Evolutionary conservation across 345 rosid species (phyloP).

Genomic region (Melastoma malabathricum): DNA sequence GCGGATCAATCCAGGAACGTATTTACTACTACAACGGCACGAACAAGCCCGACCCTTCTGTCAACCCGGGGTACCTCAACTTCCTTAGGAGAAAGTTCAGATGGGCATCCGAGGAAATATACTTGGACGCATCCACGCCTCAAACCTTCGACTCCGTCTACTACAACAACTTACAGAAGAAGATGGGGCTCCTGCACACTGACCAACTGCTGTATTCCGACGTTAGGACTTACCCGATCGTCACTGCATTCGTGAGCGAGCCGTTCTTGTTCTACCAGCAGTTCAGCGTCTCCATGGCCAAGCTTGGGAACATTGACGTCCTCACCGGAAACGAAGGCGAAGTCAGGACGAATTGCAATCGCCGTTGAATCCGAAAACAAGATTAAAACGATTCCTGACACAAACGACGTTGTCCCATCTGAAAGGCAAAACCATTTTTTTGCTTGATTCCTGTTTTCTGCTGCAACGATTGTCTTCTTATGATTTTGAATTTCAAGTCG

Average conservation of each 20-base stretch:
- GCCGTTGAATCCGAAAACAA: no score
- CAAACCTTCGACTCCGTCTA: constrained; percentile 29
- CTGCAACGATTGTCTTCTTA: no score
- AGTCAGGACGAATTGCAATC: constrained; percentile 28
- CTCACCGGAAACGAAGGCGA: constrained; percentile 28
- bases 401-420: no score
- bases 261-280: constrained; percentile 23
- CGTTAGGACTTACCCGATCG: constrained; percentile 23
- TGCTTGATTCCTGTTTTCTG: no score
- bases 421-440: no score
- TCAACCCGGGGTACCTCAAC: constrained; percentile 31
- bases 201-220: no score
- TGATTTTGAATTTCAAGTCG: no score
- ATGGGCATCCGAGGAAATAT: constrained; percentile 54
- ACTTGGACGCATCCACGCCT: constrained; percentile 48
- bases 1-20: constrained; percentile 45
- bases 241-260: constrained; percentile 14
- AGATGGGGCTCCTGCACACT: constrained; percentile 28
- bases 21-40: constrained; percentile 39
- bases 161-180: constrained; percentile 28
- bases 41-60: constrained; percentile 26
- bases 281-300: constrained; percentile 37
- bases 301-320: constrained; percentile 27
- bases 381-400: no score
- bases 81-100: constrained; percentile 55